These are phyloP conservation scores for Onygenales sp. DNA, from an alignment of 2,329 filamentous ascomycete species.

Conservation along the genomic window DNA sequence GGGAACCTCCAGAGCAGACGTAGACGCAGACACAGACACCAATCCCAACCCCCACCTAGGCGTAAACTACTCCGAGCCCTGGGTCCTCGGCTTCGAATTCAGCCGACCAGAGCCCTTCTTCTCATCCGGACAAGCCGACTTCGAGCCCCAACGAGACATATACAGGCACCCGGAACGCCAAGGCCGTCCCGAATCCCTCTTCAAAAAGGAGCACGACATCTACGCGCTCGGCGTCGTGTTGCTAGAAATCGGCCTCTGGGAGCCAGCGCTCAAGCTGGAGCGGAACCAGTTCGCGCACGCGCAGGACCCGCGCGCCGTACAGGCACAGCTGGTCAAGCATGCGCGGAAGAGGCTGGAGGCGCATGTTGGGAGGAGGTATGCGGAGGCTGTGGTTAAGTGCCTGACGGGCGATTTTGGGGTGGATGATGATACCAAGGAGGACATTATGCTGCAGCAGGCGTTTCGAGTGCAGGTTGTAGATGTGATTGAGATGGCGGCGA, in stretches of 20 bases:
- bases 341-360: slow-evolving; percentile 5
- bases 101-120: slow-evolving; percentile 8
- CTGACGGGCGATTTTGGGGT: slow-evolving; percentile 11
- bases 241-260: slow-evolving; percentile 19
- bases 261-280: slow-evolving; percentile 1
- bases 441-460: slow-evolving; percentile 15
- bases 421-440: slow-evolving; percentile 10
- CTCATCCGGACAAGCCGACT: slow-evolving; percentile 1
- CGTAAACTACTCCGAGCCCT: slow-evolving; percentile 4
- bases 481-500: slow-evolving; percentile 7
- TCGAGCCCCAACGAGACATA: slow-evolving; percentile 1
- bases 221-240: slow-evolving; percentile 19
- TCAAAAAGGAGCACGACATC: slow-evolving; percentile 17
- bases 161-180: slow-evolving; percentile 16
- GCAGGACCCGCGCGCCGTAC: neutral
- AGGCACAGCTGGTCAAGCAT: slow-evolving; percentile 11
- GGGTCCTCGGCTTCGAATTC: slow-evolving; percentile 13
- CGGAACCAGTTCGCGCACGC: neutral
- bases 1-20: neutral
- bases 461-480: slow-evolving; percentile 14
- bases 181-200: slow-evolving; percentile 10
- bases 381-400: slow-evolving; percentile 10
- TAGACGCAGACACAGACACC: too few relatives aligned
- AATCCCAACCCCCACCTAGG: neutral
- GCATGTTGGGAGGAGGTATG: slow-evolving; percentile 12